A percentile compares a stretch with the other conserved stretches of the same genome.
These are phyloP conservation scores for Sequoiadendron giganteum DNA, from an alignment of 75 land plant genomes.

Conservation along the genomic window DNA sequence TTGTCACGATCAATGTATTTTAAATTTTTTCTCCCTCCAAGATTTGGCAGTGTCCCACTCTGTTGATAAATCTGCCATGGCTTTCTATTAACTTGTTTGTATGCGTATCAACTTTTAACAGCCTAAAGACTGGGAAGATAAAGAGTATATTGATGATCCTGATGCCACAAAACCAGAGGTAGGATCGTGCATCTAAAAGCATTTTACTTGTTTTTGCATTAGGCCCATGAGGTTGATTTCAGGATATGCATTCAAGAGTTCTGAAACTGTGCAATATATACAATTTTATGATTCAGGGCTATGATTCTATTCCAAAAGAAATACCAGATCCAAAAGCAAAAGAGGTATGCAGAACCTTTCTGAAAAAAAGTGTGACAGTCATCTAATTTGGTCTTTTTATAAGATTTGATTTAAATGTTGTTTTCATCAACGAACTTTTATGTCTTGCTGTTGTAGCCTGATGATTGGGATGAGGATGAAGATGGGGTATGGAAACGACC, in stretches of 20 bases:
- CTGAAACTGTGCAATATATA: neutral
- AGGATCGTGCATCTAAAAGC: neutral
- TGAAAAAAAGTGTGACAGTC: too few species aligned
- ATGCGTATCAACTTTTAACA: constrained; percentile 22
- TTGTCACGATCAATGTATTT: neutral
- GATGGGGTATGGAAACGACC: constrained; percentile 92
- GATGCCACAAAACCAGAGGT: constrained; percentile 91
- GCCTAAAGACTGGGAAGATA: constrained; percentile 97
- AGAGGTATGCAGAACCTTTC: constrained; percentile 45
- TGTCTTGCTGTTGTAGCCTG: constrained; percentile 60
- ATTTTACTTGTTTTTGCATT: neutral
- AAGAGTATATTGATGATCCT: constrained; percentile 90
- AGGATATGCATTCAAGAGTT: neutral
- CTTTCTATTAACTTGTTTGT: constrained; percentile 11
- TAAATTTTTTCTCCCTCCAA: neutral
- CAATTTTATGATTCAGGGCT: constrained; percentile 55
- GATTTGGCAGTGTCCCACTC: neutral
- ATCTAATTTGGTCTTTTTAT: neutral
- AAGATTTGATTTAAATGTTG: neutral
- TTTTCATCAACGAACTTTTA: neutral
- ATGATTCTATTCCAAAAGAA: constrained; percentile 85
- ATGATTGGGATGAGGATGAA: constrained; percentile 95
- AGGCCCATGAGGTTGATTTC: neutral
- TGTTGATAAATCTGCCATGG: neutral
- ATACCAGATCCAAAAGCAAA: constrained; percentile 96